Base-by-base conservation (phyloP, 768 basidiomycete species). In the Leccinum disarticulatum region DNA sequence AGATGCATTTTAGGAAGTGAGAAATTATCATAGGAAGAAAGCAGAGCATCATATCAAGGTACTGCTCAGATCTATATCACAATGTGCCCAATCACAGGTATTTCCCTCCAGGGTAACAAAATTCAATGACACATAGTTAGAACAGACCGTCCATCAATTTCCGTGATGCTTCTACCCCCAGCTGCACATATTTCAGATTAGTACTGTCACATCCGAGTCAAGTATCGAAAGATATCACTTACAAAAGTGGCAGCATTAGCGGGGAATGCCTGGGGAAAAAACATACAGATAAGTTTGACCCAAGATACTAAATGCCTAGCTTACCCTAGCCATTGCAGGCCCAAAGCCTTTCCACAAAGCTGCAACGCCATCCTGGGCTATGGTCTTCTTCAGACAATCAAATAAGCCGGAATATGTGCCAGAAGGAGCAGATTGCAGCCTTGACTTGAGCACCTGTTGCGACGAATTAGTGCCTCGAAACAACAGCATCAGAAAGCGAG, bases 311-410 rank as follows among this genome's bases (percentile, higher is more conserved):
- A 51, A 11, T 54, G 43, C 35, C 55, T 22, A 30, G 77, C 88
- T 56, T 72, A 91, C 91, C 69, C 93, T 77, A 60, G 88, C 87
- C 96, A 98, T 98, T 17, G 97, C 97, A 15, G 96, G 97, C 50
- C 93, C 95, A 71, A 99, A 93, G 10, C 97, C 97, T 75, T 91
- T 98, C 93, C 95, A 99, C 10, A 99, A 78, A 1, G 96, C 95
- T 30, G 75, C 75, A 17, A 91, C 80, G 47, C 97, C 97, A 73
- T 97, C 95, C 54, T 80, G 83, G 6, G 92, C 91, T 64, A 98
- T 90, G 9, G 94, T 91, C 77, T 98, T 97, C 56, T 89, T 80
- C 38, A 88, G 84, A 68, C 97, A 99, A 73, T 99, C 97, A 57
- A 97, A 67, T 68, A 98, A 82, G 17, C 97, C 96, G 48, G 87